Base-by-base conservation (phyloP, 1,139 yeast species). In the Blastobotrys aristatus region DNA sequence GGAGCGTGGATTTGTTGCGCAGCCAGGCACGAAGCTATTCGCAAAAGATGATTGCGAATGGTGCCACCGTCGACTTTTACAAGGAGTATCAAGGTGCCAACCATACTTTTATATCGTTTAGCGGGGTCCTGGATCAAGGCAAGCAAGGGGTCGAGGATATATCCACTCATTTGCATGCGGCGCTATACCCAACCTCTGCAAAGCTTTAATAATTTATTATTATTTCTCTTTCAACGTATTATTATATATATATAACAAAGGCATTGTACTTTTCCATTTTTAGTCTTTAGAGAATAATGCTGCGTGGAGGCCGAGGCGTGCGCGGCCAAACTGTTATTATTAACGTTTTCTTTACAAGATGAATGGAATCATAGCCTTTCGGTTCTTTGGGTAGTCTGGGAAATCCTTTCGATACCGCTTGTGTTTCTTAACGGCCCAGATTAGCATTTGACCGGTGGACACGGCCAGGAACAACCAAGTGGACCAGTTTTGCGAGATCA, bases 361-460 rank as follows among this genome's bases (percentile, higher is more conserved):
- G 53, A 62, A 79, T 13, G 95, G 95, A 58, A 85, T 64, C 67
- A 77, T 73, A 41, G 82, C 79, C 65, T 77, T 80, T 68, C 95
- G 76, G 58, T 73, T 70, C 65, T 77, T 79, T 63, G 89, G 90
- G 66, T 86, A 85, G 59, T 81, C 82, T 24, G 90, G 89, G 69
- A 85, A 85, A 47, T 82, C 83, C 61, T 74, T 76, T 65, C 73
- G 72, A 66, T 83, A 84, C 53, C 83, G 73, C 62, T 69, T 69
- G 68, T 84, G 89, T 66, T 82, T 84, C 69, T 80, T 78, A 51
- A 80, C 70, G 26, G 92, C 92, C 95, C 95, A 84, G 47, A 74
- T 59, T 70, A 74, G 78, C 95, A 84, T 89, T 63, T 92, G 96
- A 36, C 68, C 77, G 18, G 87, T 72, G 36, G 94, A 84, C 43